Evolutionary conservation across 2,329 filamentous ascomycete genomes (phyloP).

Genomic region (Trichoderma sp.): DNA sequence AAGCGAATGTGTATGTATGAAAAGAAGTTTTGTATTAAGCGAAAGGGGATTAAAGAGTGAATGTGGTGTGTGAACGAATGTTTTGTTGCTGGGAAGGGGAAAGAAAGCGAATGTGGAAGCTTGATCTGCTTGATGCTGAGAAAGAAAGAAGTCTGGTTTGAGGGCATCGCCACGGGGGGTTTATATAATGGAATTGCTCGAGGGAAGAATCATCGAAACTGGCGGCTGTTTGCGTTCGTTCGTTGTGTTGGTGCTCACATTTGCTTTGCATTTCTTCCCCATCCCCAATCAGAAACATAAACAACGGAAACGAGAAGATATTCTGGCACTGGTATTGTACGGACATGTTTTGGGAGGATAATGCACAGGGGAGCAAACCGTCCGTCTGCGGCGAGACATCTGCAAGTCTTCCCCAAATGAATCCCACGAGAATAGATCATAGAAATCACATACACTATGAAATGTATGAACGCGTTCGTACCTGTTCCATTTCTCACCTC

Average conservation of each 20-base stretch:
- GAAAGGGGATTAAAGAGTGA: neutral
- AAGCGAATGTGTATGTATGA: slow-evolving; percentile 8
- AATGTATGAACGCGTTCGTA: neutral
- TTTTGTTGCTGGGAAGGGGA: neutral
- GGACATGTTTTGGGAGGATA: too few relatives aligned
- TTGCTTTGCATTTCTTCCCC: neutral
- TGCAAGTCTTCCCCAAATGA: too few relatives aligned
- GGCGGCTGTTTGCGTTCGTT: neutral
- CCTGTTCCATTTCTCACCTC: neutral
- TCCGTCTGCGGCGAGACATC: too few relatives aligned
- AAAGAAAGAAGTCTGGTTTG: neutral
- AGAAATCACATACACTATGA: too few relatives aligned
- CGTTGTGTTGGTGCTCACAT: neutral
- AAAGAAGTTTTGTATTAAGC: neutral
- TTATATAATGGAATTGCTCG: slow-evolving; percentile 5
- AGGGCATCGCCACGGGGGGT: slow-evolving; percentile 2
- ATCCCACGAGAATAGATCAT: too few relatives aligned
- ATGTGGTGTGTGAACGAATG: slow-evolving; percentile 7
- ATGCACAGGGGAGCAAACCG: too few relatives aligned
- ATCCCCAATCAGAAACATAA: slow-evolving; percentile 13
- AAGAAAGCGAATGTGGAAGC: slow-evolving; percentile 24
- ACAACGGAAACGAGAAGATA: slow-evolving; percentile 9
- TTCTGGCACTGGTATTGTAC: neutral
- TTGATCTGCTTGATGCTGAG: slow-evolving; percentile 2
- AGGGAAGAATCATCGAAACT: neutral